These are phyloP conservation scores for Populus trichocarpa DNA, from an alignment of 441 rosid species.

Conservation along the genomic window DNA sequence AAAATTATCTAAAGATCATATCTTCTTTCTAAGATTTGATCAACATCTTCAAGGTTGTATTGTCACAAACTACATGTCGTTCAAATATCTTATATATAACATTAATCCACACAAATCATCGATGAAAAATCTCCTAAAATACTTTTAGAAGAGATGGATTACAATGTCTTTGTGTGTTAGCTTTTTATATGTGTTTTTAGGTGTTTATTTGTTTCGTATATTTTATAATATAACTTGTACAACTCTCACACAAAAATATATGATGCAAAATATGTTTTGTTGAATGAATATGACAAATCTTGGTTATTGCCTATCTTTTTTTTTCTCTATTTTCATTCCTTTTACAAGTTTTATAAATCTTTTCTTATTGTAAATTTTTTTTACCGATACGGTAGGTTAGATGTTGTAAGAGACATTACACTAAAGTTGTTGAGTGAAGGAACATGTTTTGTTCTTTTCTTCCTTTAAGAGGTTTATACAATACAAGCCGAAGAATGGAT, in stretches of 20 bases:
- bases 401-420: conserved; percentile 12
- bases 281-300: not conserved
- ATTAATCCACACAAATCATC: no score
- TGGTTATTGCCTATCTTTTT: not conserved
- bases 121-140: no score
- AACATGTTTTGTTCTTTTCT: conserved; percentile 6
- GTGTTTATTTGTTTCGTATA: no score
- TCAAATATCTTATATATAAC: not conserved
- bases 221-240: no score
- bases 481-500: conserved; percentile 14
- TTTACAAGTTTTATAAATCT: not conserved
- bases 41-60: not conserved
- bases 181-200: no score
- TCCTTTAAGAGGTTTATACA: conserved; percentile 6
- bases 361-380: conserved; percentile 9
- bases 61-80: not conserved
- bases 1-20: no score
- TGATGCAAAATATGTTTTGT: no score
- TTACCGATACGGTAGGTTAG: not conserved
- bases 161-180: no score
- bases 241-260: no score
- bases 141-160: no score
- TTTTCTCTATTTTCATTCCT: not conserved
- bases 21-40: no score
- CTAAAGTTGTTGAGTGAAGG: conserved; percentile 7